Evolutionary conservation across 139 green algal species (phyloP), one percentile per base, ranked within the genome.

Genomic region (Mesotaenium endlicherianum): DNA sequence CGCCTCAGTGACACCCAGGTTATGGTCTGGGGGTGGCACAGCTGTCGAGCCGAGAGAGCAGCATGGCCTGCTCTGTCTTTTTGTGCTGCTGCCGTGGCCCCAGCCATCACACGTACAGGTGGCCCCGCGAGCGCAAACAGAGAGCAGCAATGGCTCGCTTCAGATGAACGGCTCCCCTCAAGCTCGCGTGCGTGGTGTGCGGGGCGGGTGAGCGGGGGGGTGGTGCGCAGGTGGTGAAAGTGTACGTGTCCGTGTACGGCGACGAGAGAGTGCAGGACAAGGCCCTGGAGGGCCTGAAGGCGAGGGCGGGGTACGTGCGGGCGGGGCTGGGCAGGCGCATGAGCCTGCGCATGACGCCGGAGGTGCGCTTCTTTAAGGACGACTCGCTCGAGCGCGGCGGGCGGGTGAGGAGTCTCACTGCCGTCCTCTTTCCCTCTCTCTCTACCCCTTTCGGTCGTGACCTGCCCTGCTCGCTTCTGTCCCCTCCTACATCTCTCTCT

Each of bases 311-410:
- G 6, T 98, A 98, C 86, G 94, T 97, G 59, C 88, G 95, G 0
- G 87, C 80, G 20, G 89, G 92, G 20, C 91, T 98, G 8, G 94
- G 92, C 0, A 84, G 88, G 70, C 76, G 88, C 2, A 87, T 97
- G 64, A 79, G 88, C 41, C 88, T 98, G 77, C 89, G 95, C 3
- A 83, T 97, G 11, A 94, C 90, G 0, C 95, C 95, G 2, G 95
- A 98, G 79, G 91, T 97, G 50, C 75, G 95, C 1, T 97, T 98
- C 80, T 84, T 97, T 38, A 83, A 92, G 42, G 94, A 98, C 69
- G 92, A 98, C 58, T 90, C 91, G 0, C 82, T 95, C 31, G 86
- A 90, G 68, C 75, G 86, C 1, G 86, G 86, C 36, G 76, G 44
- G 14, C 5, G 45, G 70, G 81, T 87, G 20, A 41, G 81, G 53